Base-by-base conservation (phyloP, 2,329 filamentous ascomycete genomes). In the Phialemoniopsis sp. region DNA sequence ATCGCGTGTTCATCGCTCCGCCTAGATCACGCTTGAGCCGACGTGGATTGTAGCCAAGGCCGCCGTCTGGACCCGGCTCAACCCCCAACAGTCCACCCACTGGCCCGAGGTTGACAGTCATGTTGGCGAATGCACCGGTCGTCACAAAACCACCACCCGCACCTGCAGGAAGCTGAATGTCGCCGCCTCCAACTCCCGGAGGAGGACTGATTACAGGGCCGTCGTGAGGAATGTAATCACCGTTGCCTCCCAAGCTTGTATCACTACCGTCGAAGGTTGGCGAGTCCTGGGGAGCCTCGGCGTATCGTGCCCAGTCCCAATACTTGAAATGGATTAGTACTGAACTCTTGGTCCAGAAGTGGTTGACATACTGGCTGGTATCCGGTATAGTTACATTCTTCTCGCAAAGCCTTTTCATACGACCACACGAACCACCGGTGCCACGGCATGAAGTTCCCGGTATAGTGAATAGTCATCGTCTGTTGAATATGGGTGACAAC, bases 191-290 rank as follows among this genome's bases (percentile, higher is more conserved):
- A 34, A 55, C 47, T 29, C 51, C 48, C 4, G 50, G 42, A 4
- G 52, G 51, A 9, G 56, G 55, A 0, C 45, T 46, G 36, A 57
- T 57, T 9, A 57, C 44, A 12, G 56, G 53, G 13, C 58, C 58
- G 1, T 55, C 44, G 33, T 60, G 55, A 8, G 55, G 51, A 31
- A 59, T 46, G 45, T 52, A 57, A 38, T 59, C 54, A 16, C 72
- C 70, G 41, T 76, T 67, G 13, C 69, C 68, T 12, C 66, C 64
- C 57, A 73, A 50, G 37, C 60, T 65, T 43, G 63, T 68, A 2
- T 57, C 58, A 41, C 66, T 64, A 39, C 75, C 75, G 46, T 74
- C 68, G 47, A 80, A 76, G 32, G 76, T 51, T 17, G 71, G 69
- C 1, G 72, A 76, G 33, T 54, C 42, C 40, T 55, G 48, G 2